Evolutionary conservation across 2,329 filamentous ascomycete species (phyloP).

Genomic region (Colletotrichum siamense): DNA sequence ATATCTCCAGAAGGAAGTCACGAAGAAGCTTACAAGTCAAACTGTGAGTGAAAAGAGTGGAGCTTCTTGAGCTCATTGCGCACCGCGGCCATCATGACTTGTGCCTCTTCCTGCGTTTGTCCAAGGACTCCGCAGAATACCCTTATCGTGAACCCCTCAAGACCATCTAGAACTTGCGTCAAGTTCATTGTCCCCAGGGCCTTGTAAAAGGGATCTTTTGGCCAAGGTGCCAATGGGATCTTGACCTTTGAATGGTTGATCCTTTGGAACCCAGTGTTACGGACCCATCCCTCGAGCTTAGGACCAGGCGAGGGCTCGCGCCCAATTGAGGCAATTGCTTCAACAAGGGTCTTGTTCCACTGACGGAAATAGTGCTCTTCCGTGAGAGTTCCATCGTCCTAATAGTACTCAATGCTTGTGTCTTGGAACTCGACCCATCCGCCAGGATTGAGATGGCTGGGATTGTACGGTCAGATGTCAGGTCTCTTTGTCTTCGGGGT

Average conservation of each 20-base stretch:
- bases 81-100: constrained; percentile 30
- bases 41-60: constrained; percentile 6
- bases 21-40: constrained; percentile 23
- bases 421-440: constrained; percentile 21
- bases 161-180: constrained; percentile 22
- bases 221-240: neutral
- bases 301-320: constrained; percentile 29
- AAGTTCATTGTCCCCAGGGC: constrained; percentile 21
- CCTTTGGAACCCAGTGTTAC: constrained; percentile 39
- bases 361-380: constrained; percentile 20
- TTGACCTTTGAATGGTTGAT: constrained; percentile 29
- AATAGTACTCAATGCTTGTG: constrained; percentile 27
- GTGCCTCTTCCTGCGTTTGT: constrained; percentile 30
- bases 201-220: neutral
- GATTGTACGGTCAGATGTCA: neutral
- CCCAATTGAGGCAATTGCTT: constrained; percentile 19
- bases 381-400: constrained; percentile 30
- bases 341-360: constrained; percentile 27
- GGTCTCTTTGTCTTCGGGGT: neutral
- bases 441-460: constrained; percentile 31
- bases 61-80: constrained; percentile 30
- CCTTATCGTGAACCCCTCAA: constrained; percentile 28
- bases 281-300: constrained; percentile 29
- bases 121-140: constrained; percentile 34
- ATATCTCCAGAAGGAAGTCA: neutral